Evolutionary conservation across 441 rosid genomes (phyloP), one percentile per base, ranked within the genome.

Genomic region (Gossypium aridum): DNA sequence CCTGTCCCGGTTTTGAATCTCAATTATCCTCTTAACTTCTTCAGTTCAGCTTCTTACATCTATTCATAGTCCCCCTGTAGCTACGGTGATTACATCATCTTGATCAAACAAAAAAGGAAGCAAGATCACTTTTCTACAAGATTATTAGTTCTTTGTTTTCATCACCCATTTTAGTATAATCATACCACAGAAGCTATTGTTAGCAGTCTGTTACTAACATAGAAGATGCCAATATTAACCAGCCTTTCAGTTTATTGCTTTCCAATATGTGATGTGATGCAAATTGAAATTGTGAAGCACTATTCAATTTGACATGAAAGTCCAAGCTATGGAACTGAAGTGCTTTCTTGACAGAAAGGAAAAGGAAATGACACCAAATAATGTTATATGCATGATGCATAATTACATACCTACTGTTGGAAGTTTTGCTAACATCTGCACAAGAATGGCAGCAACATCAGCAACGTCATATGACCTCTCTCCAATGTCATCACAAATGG

Each of bases 401-500:
- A 89, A 26, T 19, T 63, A 67, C 81, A n/a, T 80, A 88, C 97
- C 97, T 56, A 88, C 86, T 75, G 85, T 74, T 28, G 97, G 99
- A 79, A 90, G 84, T 83, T 82, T 86, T 28, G 90, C 84, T 74
- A 92, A 68, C 88, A 92, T 88, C 75, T 90, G 92, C 60, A 95
- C 96, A 71, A 95, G 96, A 83, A 95, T 83, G 54, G 84, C 87
- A 78, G 98, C 99, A 78, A 92, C 94, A 82, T 92, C 98, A 17
- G 86, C 75, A 67, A 82, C 86, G 77, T 91, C 89, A 73, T 95
- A 92, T 71, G 99, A 92, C 87, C 90, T 88, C 85, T 95, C 99
- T 72, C 99, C 98, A 79, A 91, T 92, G 86, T 95, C 98, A 85
- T 95, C 98, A 68, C 97, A 92, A 4, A 95, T 91, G 8, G 97